Evolutionary conservation across 2,329 filamentous ascomycete genomes (phyloP).

Genomic region (Alternaria ventricosa): DNA sequence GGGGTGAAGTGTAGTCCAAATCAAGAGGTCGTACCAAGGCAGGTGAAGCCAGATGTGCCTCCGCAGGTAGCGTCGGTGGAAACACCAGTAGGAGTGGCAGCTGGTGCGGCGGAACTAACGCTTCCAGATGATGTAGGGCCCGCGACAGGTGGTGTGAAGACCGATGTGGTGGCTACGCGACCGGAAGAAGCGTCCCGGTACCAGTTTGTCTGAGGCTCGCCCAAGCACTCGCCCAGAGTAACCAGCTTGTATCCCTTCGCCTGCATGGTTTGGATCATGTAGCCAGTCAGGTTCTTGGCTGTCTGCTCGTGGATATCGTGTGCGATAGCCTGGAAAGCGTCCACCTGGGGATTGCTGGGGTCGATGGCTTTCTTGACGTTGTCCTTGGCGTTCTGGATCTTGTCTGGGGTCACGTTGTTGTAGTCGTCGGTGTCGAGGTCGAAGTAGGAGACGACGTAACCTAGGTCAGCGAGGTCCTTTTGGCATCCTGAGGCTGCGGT

Average conservation of each 20-base stretch:
- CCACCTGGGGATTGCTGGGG: slow-evolving; percentile 23
- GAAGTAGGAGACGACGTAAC: slow-evolving; percentile 67
- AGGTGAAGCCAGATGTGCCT: slow-evolving; percentile 24
- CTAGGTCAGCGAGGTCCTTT: slow-evolving; percentile 51
- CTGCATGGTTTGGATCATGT: slow-evolving; percentile 49
- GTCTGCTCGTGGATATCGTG: slow-evolving; percentile 57
- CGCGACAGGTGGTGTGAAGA: slow-evolving; percentile 16
- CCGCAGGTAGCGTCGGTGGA: slow-evolving; percentile 29
- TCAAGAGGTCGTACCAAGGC: slow-evolving; percentile 14
- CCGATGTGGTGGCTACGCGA: slow-evolving; percentile 17
- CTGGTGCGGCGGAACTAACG: slow-evolving; percentile 9
- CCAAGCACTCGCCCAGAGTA: slow-evolving; percentile 55
- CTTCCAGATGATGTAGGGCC: slow-evolving; percentile 20
- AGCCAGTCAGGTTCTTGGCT: slow-evolving; percentile 50
- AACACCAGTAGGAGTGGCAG: slow-evolving; percentile 6
- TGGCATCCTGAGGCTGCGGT: slow-evolving; percentile 43
- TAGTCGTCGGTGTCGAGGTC: slow-evolving; percentile 63
- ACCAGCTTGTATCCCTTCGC: slow-evolving; percentile 51
- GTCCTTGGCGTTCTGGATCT: slow-evolving; percentile 45
- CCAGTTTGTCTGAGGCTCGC: slow-evolving; percentile 54
- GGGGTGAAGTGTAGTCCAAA: background rate
- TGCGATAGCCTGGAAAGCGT: slow-evolving; percentile 60
- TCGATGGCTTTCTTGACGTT: slow-evolving; percentile 52
- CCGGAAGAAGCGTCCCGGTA: slow-evolving; percentile 45
- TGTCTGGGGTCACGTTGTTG: slow-evolving; percentile 37